These are phyloP conservation scores for Allomyces arbusculus DNA, from an alignment of 192 early-diverging fungal species.

Conservation along the genomic window DNA sequence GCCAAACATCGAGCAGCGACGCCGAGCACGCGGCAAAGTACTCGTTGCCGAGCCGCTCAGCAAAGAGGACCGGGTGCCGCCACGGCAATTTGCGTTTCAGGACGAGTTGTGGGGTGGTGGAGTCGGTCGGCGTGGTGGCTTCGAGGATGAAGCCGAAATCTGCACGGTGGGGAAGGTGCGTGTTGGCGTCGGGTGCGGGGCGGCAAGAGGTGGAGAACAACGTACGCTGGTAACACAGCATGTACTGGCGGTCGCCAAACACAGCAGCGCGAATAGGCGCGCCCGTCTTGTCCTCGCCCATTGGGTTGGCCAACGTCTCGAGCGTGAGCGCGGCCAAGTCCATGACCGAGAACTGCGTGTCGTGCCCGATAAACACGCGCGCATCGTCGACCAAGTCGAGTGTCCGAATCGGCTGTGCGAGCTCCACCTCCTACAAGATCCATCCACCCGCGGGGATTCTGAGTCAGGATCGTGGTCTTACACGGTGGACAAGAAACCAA, in stretches of 20 bases:
- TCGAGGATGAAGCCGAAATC: slow-evolving; percentile 2
- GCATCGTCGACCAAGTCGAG: neutral
- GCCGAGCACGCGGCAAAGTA: slow-evolving; percentile 24
- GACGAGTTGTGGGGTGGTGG: neutral
- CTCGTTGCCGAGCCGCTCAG: slow-evolving; percentile 16
- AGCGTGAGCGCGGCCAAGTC: neutral
- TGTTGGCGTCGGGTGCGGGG: neutral
- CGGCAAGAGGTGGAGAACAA: neutral
- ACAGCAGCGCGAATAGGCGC: neutral
- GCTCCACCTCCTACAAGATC: slow-evolving; percentile 1
- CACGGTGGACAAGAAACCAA: neutral
- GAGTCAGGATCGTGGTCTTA: too few relatives aligned
- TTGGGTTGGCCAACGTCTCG: neutral
- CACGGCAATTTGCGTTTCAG: slow-evolving; percentile 14
- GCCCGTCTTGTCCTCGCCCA: neutral
- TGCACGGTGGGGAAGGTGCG: neutral
- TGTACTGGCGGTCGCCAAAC: neutral
- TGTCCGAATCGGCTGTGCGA: neutral
- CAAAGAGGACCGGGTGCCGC: slow-evolving; percentile 28
- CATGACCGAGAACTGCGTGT: neutral
- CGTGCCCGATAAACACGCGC: neutral
- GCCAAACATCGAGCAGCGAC: slow-evolving; percentile 27
- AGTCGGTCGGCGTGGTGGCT: neutral
- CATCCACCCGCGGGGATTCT: too few relatives aligned
- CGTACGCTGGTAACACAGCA: neutral